phyloP scores from a whole-genome alignment of 176 grass and related monocot species.

The Cenchrus purpureus region DNA sequence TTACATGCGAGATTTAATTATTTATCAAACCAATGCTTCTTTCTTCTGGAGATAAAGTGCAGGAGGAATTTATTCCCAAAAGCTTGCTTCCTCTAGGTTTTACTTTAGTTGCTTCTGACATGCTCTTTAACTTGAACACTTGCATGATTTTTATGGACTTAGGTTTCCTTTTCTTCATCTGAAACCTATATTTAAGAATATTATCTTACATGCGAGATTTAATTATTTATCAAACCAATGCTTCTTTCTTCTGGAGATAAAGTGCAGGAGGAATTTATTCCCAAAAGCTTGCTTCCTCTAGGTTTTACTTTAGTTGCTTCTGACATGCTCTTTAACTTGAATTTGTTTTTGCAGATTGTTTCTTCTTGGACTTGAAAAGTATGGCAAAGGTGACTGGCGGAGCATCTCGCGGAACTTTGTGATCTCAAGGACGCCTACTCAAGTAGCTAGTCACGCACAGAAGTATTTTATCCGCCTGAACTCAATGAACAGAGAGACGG shows the following conservation, averaged over 20 bases:
- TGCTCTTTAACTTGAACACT: slow-evolving; percentile 19
- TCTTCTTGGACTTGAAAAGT: slow-evolving; percentile 94
- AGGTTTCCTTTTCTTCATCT: neutral
- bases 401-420: slow-evolving; percentile 98
- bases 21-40: neutral
- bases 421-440: slow-evolving; percentile 93
- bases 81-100: neutral
- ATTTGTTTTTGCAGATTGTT: slow-evolving; percentile 69
- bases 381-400: slow-evolving; percentile 96
- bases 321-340: slow-evolving; percentile 20
- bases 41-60: neutral
- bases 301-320: neutral
- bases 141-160: slow-evolving; percentile 5
- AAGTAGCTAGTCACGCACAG: slow-evolving; percentile 95
- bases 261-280: neutral
- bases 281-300: neutral
- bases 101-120: neutral
- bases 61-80: neutral
- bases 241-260: neutral
- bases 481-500: slow-evolving; percentile 85
- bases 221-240: neutral
- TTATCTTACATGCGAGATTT: neutral
- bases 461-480: slow-evolving; percentile 95
- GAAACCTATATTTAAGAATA: neutral
- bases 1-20: neutral